These are phyloP conservation scores for Apiotrichum gracile DNA, from an alignment of 1,284 basidiomycete species.

Conservation along the genomic window DNA sequence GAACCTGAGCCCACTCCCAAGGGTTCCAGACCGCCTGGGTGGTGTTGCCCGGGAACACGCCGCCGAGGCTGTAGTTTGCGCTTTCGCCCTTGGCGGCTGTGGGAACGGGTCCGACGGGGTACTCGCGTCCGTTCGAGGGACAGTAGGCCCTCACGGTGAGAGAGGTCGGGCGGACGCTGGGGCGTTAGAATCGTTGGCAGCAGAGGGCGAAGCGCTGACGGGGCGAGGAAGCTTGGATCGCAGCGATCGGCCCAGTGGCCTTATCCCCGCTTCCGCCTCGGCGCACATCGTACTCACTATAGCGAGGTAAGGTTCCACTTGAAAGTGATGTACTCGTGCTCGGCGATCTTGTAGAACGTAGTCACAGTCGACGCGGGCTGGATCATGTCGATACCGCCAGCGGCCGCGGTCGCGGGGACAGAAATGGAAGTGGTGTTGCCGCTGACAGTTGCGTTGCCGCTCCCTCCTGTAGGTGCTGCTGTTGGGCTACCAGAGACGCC, in stretches of 20 bases:
- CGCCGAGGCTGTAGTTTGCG: constrained; percentile 52
- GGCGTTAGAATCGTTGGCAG: background rate
- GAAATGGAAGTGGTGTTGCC: constrained; percentile 22
- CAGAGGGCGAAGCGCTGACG: background rate
- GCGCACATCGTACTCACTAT: constrained; percentile 41
- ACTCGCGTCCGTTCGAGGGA: constrained; percentile 74
- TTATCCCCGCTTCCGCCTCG: background rate
- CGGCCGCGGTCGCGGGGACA: constrained; percentile 43
- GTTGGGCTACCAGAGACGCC: too few relatives aligned
- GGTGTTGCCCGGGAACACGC: constrained; percentile 52
- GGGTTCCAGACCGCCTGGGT: constrained; percentile 74
- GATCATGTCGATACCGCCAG: constrained; percentile 43
- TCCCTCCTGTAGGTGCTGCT: background rate
- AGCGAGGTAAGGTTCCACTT: constrained; percentile 80
- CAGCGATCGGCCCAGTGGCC: too few relatives aligned
- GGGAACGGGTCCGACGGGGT: constrained; percentile 64
- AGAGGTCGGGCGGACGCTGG: constrained; percentile 56
- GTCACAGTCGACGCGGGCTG: constrained; percentile 69
- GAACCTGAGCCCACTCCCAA: constrained; percentile 63
- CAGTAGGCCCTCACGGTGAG: constrained; percentile 77
- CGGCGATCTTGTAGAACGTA: constrained; percentile 84
- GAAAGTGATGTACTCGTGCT: constrained; percentile 69
- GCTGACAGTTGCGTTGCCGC: background rate
- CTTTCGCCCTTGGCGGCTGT: constrained; percentile 49
- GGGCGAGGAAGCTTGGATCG: too few relatives aligned